Conservation (phyloP, 2,329 filamentous ascomycete species). For the Hypoxylon sp. region DNA sequence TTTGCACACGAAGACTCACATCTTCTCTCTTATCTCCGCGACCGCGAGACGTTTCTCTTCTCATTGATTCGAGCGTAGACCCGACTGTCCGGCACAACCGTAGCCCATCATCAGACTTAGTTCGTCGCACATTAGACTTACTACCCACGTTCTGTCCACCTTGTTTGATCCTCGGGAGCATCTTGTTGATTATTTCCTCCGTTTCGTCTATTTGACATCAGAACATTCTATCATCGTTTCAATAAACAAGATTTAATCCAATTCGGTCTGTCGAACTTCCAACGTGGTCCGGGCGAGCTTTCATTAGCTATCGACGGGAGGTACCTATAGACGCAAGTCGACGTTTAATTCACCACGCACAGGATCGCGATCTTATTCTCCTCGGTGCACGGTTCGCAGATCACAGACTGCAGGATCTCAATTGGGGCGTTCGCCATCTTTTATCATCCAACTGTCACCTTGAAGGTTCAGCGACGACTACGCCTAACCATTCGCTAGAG, state of each 20-base stretch:
- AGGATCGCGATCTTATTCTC: conserved; percentile 34
- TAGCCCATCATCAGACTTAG: conserved; percentile 55
- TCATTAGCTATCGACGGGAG: conserved; percentile 29
- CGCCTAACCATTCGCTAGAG: conserved; percentile 61
- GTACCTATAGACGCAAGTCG: conserved; percentile 34
- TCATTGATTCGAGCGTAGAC: conserved; percentile 56
- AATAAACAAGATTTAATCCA: conserved; percentile 60
- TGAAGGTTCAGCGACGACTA: conserved; percentile 59
- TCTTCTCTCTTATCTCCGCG: conserved; percentile 36
- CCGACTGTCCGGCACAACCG: conserved; percentile 56
- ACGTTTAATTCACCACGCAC: conserved; percentile 37
- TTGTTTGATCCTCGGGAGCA: conserved; percentile 52
- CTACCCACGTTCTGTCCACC: conserved; percentile 49
- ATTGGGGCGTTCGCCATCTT: conserved; percentile 51
- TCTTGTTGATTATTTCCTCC: conserved; percentile 52
- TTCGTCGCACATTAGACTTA: conserved; percentile 55
- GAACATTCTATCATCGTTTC: conserved; percentile 55
- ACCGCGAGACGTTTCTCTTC: conserved; percentile 48
- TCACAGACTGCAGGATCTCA: conserved; percentile 44
- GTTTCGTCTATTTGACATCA: conserved; percentile 52
- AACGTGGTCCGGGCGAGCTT: conserved; percentile 38
- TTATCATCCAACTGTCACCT: conserved; percentile 56
- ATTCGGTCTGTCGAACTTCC: conserved; percentile 57
- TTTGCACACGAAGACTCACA: conserved; percentile 32
- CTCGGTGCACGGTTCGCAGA: conserved; percentile 49